Evolutionary conservation across 148 eudicot genomes (phyloP).

Genomic region (Vaccinium vitisidaea): DNA sequence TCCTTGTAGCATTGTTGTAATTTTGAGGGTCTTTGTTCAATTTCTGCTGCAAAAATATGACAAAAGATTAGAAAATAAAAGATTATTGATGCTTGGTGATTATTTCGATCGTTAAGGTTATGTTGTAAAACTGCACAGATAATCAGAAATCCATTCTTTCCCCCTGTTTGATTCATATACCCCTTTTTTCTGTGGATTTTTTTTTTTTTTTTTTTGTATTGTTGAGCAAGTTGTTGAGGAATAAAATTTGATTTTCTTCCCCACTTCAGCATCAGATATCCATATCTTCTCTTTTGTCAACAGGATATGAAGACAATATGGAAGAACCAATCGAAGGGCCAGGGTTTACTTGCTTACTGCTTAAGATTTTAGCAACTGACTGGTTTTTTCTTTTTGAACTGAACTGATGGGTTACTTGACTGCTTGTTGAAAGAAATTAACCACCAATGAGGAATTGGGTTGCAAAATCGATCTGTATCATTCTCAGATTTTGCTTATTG

Average conservation of each 20-base stretch:
- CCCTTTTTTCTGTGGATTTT: not conserved
- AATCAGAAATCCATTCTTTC: constrained; percentile 14
- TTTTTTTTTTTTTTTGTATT: not conserved
- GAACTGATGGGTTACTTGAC: not conserved
- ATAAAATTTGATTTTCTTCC: not conserved
- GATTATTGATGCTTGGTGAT: not conserved
- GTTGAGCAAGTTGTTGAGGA: not conserved
- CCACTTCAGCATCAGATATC: not conserved
- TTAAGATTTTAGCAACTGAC: not conserved
- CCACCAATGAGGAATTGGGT: not conserved
- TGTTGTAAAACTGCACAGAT: constrained; percentile 7
- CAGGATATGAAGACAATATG: not conserved
- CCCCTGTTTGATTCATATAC: not conserved
- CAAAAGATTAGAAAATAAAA: not conserved
- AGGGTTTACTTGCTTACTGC: not conserved
- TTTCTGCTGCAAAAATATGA: not conserved
- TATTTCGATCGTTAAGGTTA: not conserved
- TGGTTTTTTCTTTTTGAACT: no score
- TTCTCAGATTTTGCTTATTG: not conserved
- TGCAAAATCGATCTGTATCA: not conserved
- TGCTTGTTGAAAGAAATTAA: not conserved
- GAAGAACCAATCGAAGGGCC: not conserved
- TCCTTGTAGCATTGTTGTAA: constrained; percentile 6
- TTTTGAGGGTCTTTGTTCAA: not conserved
- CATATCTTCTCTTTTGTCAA: not conserved